phyloP scores from a whole-genome alignment of 2,329 filamentous ascomycete genomes.

The Talaromyces marneffei region DNA sequence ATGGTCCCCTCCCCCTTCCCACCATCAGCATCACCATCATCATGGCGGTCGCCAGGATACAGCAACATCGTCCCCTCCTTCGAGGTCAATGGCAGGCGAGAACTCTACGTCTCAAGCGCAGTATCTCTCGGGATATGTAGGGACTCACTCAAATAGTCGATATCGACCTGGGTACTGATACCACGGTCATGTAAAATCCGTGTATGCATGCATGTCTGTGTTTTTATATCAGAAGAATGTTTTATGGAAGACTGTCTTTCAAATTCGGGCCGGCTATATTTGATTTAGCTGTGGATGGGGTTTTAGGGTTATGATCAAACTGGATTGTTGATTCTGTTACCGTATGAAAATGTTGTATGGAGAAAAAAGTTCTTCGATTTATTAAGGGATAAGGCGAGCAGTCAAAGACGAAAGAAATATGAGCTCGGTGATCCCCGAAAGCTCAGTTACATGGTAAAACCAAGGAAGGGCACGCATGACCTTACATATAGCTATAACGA shows the following conservation, averaged over 20 bases:
- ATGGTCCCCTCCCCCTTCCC: neutral
- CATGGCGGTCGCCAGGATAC: neutral
- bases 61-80: neutral
- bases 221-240: neutral
- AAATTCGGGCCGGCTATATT: neutral
- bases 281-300: neutral
- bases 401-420: neutral
- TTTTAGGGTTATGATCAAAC: neutral
- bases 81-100: neutral
- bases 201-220: neutral
- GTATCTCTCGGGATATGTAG: constrained; percentile 5
- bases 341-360: neutral
- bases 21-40: neutral
- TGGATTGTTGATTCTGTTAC: neutral
- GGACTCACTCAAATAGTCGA: constrained; percentile 9
- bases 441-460: neutral
- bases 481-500: neutral
- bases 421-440: neutral
- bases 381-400: neutral
- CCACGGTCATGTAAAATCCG: neutral
- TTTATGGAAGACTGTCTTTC: neutral
- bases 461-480: neutral
- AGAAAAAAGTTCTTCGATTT: neutral
- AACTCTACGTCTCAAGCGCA: neutral
- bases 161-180: constrained; percentile 11